A percentile compares a stretch with the other conserved stretches of the same genome.
These are phyloP conservation scores for Talinum fruticosum DNA, from an alignment of 148 eudicot genomes.

Conservation along the genomic window DNA sequence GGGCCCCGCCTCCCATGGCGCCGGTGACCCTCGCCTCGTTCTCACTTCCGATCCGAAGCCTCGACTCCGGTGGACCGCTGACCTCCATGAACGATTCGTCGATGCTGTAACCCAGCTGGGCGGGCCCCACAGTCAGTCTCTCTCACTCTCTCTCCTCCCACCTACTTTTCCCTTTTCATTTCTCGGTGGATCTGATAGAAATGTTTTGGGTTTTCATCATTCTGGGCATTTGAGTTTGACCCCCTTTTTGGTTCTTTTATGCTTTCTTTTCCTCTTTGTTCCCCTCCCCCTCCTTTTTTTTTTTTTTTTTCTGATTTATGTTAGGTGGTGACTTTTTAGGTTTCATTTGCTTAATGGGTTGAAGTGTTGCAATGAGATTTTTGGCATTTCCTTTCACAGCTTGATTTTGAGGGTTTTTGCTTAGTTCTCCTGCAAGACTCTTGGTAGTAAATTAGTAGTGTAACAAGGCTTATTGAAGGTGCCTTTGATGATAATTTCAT, in stretches of 20 bases:
- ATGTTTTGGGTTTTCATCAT: not conserved
- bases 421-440: too few relatives aligned
- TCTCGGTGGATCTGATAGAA: constrained; percentile 18
- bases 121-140: constrained; percentile 62
- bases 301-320: constrained; percentile 1
- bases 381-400: too few relatives aligned
- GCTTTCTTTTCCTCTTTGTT: not conserved
- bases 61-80: constrained; percentile 80
- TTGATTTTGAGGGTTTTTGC: too few relatives aligned
- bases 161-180: not conserved
- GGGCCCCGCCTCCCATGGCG: constrained; percentile 77
- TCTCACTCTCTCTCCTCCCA: not conserved
- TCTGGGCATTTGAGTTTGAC: constrained; percentile 8
- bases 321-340: constrained; percentile 11
- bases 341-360: not conserved
- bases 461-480: too few relatives aligned
- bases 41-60: constrained; percentile 80
- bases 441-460: too few relatives aligned
- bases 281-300: not conserved
- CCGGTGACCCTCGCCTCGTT: constrained; percentile 58
- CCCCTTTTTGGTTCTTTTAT: not conserved
- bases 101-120: constrained; percentile 93
- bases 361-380: too few relatives aligned
- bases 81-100: constrained; percentile 81
- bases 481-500: not conserved